Percentiles rank a stretch among this genome's conserved stretches.
Evolutionary conservation across 768 basidiomycete genomes (phyloP).

Genomic region (Tricholoma matsutake): DNA sequence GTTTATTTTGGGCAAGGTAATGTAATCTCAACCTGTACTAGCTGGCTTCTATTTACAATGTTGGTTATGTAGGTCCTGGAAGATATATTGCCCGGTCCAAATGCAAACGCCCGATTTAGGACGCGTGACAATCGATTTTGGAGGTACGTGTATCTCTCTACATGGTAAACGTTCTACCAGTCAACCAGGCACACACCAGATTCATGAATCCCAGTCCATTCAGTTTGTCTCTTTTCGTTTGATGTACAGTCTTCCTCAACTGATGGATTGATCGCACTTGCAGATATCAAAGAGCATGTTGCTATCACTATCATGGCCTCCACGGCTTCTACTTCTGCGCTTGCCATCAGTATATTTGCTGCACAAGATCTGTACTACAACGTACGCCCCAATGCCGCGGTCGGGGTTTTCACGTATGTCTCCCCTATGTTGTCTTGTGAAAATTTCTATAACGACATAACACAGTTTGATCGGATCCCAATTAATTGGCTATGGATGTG

Average conservation of each 20-base stretch:
- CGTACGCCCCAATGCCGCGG: slow-evolving; percentile 34
- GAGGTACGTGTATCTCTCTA: slow-evolving; percentile 18
- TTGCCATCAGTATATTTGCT: slow-evolving; percentile 53
- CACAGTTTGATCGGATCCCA: slow-evolving; percentile 14
- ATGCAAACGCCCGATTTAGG: slow-evolving; percentile 16
- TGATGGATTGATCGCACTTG: slow-evolving; percentile 28
- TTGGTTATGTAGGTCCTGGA: slow-evolving; percentile 20
- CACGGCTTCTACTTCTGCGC: slow-evolving; percentile 47
- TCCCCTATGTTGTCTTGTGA: not conserved
- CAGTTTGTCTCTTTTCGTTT: slow-evolving; percentile 38
- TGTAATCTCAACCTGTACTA: not conserved
- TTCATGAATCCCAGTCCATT: slow-evolving; percentile 53
- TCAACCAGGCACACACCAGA: not conserved
- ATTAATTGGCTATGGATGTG: slow-evolving; percentile 25
- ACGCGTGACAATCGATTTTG: slow-evolving; percentile 33
- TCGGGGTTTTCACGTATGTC: slow-evolving; percentile 36
- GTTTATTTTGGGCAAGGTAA: slow-evolving; percentile 40
- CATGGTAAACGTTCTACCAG: not conserved
- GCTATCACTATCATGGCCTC: slow-evolving; percentile 54
- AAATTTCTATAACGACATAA: slow-evolving; percentile 5
- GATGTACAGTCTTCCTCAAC: slow-evolving; percentile 30
- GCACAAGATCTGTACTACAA: slow-evolving; percentile 52
- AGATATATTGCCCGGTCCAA: slow-evolving; percentile 23
- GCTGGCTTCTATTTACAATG: not conserved
- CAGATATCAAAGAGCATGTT: slow-evolving; percentile 44